A percentile compares a stretch with the other conserved stretches of the same genome.
phyloP scores from a whole-genome alignment of 2,329 filamentous ascomycete genomes.

The Cladorrhinum sp. region DNA sequence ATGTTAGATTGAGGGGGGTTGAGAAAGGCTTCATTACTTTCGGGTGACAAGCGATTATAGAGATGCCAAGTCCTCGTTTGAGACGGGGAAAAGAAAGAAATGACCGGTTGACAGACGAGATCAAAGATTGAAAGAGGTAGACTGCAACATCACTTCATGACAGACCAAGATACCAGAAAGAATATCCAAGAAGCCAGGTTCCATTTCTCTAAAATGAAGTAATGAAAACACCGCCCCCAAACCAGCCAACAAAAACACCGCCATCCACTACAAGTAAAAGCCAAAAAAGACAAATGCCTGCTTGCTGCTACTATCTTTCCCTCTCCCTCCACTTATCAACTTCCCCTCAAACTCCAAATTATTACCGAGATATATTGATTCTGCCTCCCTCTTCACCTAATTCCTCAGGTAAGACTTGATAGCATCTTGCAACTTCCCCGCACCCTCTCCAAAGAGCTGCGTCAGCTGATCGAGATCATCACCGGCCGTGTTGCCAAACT shows the following conservation, averaged over 20 bases:
- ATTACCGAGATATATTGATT: conserved; percentile 5
- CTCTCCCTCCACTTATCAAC: no score
- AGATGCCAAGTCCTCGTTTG: no score
- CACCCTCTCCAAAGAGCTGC: conserved; percentile 79
- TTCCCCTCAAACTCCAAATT: background rate
- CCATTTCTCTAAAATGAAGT: conserved; percentile 1
- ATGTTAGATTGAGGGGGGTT: no score
- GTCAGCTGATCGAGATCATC: conserved; percentile 93
- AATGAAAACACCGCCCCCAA: background rate
- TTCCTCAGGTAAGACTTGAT: conserved; percentile 63
- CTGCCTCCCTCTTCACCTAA: conserved; percentile 34
- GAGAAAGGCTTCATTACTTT: no score
- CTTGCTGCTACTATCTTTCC: background rate
- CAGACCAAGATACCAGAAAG: background rate
- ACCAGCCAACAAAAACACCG: background rate
- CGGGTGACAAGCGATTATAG: no score
- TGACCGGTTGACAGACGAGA: no score
- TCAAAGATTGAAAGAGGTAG: no score
- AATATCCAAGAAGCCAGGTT: background rate
- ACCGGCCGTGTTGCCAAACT: conserved; percentile 91
- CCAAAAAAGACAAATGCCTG: conserved; percentile 3
- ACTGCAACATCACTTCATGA: no score
- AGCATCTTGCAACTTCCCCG: conserved; percentile 75
- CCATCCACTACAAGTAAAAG: conserved; percentile 1
- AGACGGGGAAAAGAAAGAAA: no score